phyloP scores from a whole-genome alignment of 108 stramenopile species.

The Pseudonitzschia delicatissima region DNA sequence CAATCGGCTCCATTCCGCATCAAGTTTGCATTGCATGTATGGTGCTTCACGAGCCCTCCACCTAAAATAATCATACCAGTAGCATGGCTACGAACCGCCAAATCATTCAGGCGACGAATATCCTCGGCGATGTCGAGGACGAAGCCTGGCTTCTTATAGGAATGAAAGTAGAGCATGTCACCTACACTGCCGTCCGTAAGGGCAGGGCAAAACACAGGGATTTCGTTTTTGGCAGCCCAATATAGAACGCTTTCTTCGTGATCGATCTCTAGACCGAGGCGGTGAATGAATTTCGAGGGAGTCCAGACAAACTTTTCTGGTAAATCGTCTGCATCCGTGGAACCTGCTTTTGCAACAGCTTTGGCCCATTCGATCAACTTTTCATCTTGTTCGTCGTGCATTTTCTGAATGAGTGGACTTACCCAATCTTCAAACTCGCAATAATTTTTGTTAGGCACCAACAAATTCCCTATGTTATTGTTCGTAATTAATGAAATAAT shows the following conservation, averaged over 20 bases:
- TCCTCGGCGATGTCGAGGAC: conserved; percentile 93
- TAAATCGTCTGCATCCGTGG: conserved; percentile 14
- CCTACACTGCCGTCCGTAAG: conserved; percentile 98
- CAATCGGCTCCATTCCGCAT: conserved; percentile 99
- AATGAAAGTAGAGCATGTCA: conserved; percentile 99
- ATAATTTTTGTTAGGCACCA: conserved; percentile 98
- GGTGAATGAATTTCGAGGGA: conserved; percentile 92
- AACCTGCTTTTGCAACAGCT: conserved; percentile 17
- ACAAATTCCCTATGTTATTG: conserved; percentile 49
- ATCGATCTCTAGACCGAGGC: conserved; percentile 94
- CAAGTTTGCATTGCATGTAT: conserved; percentile 99
- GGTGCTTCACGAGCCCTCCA: conserved; percentile 98
- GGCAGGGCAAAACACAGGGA: conserved; percentile 99
- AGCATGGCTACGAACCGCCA: conserved; percentile 86
- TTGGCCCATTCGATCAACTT: conserved; percentile 45
- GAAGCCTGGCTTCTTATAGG: conserved; percentile 97
- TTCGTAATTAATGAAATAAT: background rate
- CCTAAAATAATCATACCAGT: conserved; percentile 98
- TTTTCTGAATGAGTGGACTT: conserved; percentile 84
- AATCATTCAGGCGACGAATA: conserved; percentile 95
- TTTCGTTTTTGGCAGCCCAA: conserved; percentile 96
- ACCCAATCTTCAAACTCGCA: conserved; percentile 99
- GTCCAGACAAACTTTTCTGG: conserved; percentile 77
- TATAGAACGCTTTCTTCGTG: conserved; percentile 93
- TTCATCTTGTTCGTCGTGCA: conserved; percentile 97